Evolutionary conservation across 305 asterid species (phyloP), one percentile per base, ranked within the genome.

Genomic region (Stenogyne calaminthoides): DNA sequence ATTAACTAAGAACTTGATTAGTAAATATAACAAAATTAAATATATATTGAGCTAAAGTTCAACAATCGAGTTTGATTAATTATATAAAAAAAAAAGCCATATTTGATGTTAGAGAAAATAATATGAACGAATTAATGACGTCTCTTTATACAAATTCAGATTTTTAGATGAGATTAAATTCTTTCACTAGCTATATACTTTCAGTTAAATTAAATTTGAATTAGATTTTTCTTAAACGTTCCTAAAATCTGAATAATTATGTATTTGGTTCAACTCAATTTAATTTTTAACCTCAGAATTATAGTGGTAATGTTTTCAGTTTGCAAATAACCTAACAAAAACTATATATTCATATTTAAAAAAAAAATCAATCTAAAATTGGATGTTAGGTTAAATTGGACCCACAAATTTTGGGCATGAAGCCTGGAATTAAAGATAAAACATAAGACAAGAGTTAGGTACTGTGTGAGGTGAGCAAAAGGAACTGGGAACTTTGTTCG

Each of bases 401-500:
- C 68, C 46, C 68, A 62, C 52, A 37, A 62, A 37, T 4, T 36
- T 39, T 62, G 51, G 32, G 32, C 6, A 39, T 62, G 68, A 5
- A 62, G 67, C 49, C 1, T 34, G 49, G 8, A 62, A 36, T 36
- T 9, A 62, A 62, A 62, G 12, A 36, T 49, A 40, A 40, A 64
- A 64, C 11, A 64, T 42, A 64, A 12, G 70, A 64, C 70, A 64
- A 40, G 18, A 64, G 49, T 64, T 64, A 64, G 70, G 56, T 32
- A n/a, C n/a, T n/a, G 51, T 16, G 16, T 46, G 52, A 16, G n/a
- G 52, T 63, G 34, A 63, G 49, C 52, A 63, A 63, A 37, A 18
- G 18, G 68, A 39, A 63, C 39, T 63, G 5, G 64, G 51, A 63
- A 18, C 10, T 22, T 40, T 14, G 39, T 55, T 42, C 18, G 27